phyloP scores from a whole-genome alignment of 495 filamentous ascomycete genomes.

The Margaritispora aquatica region DNA sequence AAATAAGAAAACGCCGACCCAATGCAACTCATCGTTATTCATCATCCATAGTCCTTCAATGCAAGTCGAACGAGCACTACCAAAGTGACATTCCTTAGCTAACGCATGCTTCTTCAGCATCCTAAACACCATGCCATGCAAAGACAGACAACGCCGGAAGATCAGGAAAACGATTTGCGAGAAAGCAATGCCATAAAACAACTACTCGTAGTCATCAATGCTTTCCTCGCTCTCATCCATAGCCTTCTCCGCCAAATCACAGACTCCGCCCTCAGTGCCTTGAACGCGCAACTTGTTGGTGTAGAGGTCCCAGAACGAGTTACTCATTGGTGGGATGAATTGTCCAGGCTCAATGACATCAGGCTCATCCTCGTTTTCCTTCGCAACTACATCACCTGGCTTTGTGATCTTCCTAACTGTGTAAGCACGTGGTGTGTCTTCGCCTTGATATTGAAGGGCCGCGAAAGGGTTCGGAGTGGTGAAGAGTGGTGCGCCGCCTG shows the following conservation, averaged over 20 bases:
- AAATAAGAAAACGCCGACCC: not conserved
- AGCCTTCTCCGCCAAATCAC: slow-evolving; percentile 23
- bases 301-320: slow-evolving; percentile 54
- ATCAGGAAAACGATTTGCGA: not conserved
- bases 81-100: not conserved
- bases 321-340: slow-evolving; percentile 19
- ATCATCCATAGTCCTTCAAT: not conserved
- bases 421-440: not conserved
- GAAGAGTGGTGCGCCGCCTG: not conserved
- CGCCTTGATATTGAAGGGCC: not conserved
- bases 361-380: not conserved
- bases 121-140: not conserved
- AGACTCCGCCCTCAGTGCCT: slow-evolving; percentile 53
- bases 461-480: not conserved
- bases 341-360: not conserved
- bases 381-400: not conserved
- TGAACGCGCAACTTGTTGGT: slow-evolving; percentile 61
- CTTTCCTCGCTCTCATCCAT: not conserved
- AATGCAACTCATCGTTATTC: not conserved
- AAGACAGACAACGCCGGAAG: not conserved
- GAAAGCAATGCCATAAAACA: not conserved
- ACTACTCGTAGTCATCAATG: not conserved
- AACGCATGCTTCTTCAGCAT: too few relatives aligned
- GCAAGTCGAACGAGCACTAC: not conserved
- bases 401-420: not conserved